A percentile compares a stretch with the other conserved stretches of the same genome.
Conservation (phyloP, 306 rosid species). For the Quercus wislizeni region DNA sequence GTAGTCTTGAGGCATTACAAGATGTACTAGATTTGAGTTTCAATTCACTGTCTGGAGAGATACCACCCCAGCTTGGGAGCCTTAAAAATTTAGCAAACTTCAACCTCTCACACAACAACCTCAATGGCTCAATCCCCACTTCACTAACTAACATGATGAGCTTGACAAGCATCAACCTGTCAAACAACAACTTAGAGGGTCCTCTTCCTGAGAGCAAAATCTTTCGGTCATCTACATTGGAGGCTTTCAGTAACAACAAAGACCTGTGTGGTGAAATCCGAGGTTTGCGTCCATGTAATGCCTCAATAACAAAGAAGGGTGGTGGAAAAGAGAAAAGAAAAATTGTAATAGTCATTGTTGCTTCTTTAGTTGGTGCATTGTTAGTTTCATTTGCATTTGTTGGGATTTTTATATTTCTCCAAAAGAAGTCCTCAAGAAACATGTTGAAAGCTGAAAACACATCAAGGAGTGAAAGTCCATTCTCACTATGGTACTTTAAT, state of each 20-base stretch:
- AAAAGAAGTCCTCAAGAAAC: background rate
- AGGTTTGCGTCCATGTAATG: slow-evolving; percentile 6
- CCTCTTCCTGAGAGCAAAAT: slow-evolving; percentile 23
- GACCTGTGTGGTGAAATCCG: slow-evolving; percentile 12
- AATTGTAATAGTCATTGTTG: background rate
- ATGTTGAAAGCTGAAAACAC: background rate
- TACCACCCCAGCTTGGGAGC: slow-evolving; percentile 18
- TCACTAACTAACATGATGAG: background rate
- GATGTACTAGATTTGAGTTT: slow-evolving; percentile 28
- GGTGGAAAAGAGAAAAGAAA: background rate
- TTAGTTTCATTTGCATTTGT: background rate
- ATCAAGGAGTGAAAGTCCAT: background rate
- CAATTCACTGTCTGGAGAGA: slow-evolving; percentile 21
- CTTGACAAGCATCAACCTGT: slow-evolving; percentile 2
- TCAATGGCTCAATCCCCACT: slow-evolving; percentile 25
- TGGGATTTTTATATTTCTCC: background rate
- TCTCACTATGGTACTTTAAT: background rate
- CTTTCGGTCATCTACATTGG: slow-evolving; percentile 8
- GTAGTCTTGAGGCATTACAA: slow-evolving; percentile 17
- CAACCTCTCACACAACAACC: slow-evolving; percentile 27
- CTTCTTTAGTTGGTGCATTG: background rate
- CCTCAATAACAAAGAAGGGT: background rate
- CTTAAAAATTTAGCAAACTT: slow-evolving; percentile 16
- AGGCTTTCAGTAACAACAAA: slow-evolving; percentile 15
- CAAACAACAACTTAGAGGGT: slow-evolving; percentile 34